phyloP scores from a whole-genome alignment of 2,329 filamentous ascomycete genomes.

The Ceratocystis albifundus region DNA sequence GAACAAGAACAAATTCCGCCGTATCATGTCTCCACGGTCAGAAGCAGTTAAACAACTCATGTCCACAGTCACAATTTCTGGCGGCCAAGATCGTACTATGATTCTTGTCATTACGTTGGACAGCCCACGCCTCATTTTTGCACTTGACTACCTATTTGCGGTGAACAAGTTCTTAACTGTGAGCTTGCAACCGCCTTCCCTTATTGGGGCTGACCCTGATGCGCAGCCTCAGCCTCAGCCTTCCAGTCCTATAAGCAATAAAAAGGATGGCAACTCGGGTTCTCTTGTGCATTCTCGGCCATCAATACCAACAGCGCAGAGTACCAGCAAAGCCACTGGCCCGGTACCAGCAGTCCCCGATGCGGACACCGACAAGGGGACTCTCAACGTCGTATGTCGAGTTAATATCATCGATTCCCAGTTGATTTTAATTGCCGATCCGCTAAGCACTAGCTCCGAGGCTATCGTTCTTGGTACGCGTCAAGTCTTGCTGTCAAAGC shows the following conservation, averaged over 20 bases:
- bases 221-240: constrained; percentile 32
- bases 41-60: constrained; percentile 95
- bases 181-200: constrained; percentile 53
- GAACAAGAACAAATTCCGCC: constrained; percentile 90
- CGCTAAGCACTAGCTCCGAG: constrained; percentile 77
- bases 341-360: constrained; percentile 20
- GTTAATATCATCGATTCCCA: constrained; percentile 94
- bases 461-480: constrained; percentile 92
- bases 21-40: constrained; percentile 96
- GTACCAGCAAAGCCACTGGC: constrained; percentile 9
- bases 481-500: constrained; percentile 82
- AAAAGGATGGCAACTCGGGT: too few species aligned
- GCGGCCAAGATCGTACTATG: constrained; percentile 58
- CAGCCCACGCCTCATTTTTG: constrained; percentile 88
- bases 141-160: constrained; percentile 87
- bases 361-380: constrained; percentile 27
- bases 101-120: constrained; percentile 91
- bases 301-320: constrained; percentile 32
- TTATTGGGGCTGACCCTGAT: constrained; percentile 40
- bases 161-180: constrained; percentile 71
- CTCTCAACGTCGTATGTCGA: constrained; percentile 72
- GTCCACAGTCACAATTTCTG: constrained; percentile 89
- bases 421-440: constrained; percentile 91
- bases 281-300: background rate
- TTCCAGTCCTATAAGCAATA: background rate